These are phyloP conservation scores for Coemansia sp. DNA, from an alignment of 192 early-diverging fungal genomes.

Conservation along the genomic window DNA sequence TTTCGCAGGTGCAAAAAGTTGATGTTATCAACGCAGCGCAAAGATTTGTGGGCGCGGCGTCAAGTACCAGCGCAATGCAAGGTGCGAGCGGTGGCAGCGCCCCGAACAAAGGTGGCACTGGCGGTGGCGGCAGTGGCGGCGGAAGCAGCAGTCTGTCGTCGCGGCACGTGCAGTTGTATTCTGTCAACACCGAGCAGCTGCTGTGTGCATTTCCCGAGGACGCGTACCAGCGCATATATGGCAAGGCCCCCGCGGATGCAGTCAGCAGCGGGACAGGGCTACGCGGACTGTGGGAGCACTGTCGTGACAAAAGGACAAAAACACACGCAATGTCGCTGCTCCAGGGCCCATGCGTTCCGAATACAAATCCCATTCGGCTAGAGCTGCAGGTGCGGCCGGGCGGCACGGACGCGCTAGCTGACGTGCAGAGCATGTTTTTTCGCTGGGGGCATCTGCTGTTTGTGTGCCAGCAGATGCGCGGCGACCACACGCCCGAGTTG, in stretches of 20 bases:
- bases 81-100: not conserved
- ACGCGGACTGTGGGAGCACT: constrained; percentile 26
- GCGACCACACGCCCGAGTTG: constrained; percentile 19
- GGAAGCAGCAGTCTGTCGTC: constrained; percentile 21
- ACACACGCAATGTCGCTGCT: constrained; percentile 24
- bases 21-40: constrained; percentile 6
- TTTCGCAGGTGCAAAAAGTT: constrained; percentile 43
- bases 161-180: constrained; percentile 50
- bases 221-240: constrained; percentile 32
- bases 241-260: constrained; percentile 19
- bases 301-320: constrained; percentile 22
- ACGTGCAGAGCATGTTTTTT: constrained; percentile 43
- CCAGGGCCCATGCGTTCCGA: constrained; percentile 11
- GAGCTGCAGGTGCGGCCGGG: constrained; percentile 28
- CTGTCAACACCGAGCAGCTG: constrained; percentile 27
- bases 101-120: not conserved
- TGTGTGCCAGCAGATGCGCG: constrained; percentile 47
- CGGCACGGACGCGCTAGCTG: constrained; percentile 2
- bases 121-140: constrained; percentile 8
- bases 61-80: not conserved
- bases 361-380: constrained; percentile 33
- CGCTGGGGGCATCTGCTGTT: constrained; percentile 53
- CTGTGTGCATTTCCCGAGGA: constrained; percentile 51
- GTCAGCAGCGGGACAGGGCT: constrained; percentile 15
- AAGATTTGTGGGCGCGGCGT: not conserved